Base-by-base conservation (phyloP, 164 flowering plant species). In the Liriodendron chinense region DNA sequence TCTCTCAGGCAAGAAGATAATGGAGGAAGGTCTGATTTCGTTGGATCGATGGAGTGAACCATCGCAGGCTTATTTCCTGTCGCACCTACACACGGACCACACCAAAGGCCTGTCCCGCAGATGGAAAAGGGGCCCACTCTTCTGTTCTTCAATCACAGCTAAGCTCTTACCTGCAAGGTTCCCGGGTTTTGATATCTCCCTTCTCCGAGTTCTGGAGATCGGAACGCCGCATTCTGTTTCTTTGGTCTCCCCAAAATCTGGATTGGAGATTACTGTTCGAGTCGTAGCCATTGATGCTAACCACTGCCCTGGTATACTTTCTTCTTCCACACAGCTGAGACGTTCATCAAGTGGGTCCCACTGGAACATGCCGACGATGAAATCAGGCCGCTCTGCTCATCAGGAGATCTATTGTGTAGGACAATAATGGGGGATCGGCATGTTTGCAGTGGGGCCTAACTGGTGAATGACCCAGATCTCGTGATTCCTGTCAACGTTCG, bases 11-110 rank as follows among this genome's bases (percentile, higher is more conserved):
- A n/a, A n/a, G 1, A 28, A 1, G 1, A 28, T 34, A 77, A 89
- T 90, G 93, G 97, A 92, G 81, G 78, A 75, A 53, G 92, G 93
- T 23, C 70, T 94, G 84, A 87, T 94, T 64, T 88, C 92, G 49
- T 84, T 94, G 78, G 94, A 85, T 65, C 69, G 82, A 68, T 77
- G 91, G 92, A 64, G 74, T 20, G 81, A 79, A 28, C 80, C 76
- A 59, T 89, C 93, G 83, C 94, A 94, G 75, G 88, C 77, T 13
- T 92, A 94, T 81, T 94, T 94, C 87, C 78, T 92, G n/a, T 92
- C 93, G 1, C 98, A 92, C 79, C 90, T 94, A 59, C 98, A 92
- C 82, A 74, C 43, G 43, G 43, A 34, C 43, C 43, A 34, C 43
- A 34, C 43, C 43, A 34, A 34, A 92, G 96, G 97, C 14, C 83